Evolutionary conservation across 805 yeast species (phyloP).

Genomic region (Saturnispora besseyi): DNA sequence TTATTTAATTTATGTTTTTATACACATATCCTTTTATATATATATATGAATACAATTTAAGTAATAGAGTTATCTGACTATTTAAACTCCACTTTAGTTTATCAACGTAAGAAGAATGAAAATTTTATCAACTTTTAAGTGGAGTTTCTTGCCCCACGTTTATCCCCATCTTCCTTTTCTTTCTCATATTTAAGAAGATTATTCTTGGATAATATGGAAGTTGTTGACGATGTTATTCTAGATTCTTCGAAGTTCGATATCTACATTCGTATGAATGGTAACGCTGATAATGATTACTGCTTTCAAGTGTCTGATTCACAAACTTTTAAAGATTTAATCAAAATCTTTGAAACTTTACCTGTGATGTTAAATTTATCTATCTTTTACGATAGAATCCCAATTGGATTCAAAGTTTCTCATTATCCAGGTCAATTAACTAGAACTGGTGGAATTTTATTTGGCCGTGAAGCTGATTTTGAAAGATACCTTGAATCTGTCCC

Average conservation of each 20-base stretch:
- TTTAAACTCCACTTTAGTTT: too few species aligned
- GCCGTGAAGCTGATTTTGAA: slow-evolving; percentile 43
- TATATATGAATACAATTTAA: not conserved
- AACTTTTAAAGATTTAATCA: slow-evolving; percentile 49
- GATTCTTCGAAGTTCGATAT: slow-evolving; percentile 29
- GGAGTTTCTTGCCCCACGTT: not conserved
- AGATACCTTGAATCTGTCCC: slow-evolving; percentile 38
- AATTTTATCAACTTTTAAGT: too few species aligned
- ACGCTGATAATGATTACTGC: slow-evolving; percentile 81
- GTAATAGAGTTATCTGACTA: not conserved
- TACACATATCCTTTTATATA: not conserved
- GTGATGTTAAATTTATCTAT: slow-evolving; percentile 72
- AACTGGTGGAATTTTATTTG: slow-evolving; percentile 71
- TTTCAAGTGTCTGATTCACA: slow-evolving; percentile 59
- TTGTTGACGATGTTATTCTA: slow-evolving; percentile 1
- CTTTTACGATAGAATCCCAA: slow-evolving; percentile 58
- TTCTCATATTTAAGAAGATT: too few species aligned
- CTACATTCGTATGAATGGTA: slow-evolving; percentile 77
- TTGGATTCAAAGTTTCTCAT: slow-evolving; percentile 50
- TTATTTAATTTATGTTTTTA: not conserved
- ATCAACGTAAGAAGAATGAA: too few species aligned
- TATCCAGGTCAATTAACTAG: slow-evolving; percentile 78
- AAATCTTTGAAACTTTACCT: slow-evolving; percentile 59
- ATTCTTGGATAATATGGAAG: not conserved
- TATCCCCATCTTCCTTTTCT: too few species aligned